Evolutionary conservation across 805 yeast species (phyloP), one percentile per base, ranked within the genome.

Genomic region (Ogataea pignaliae): DNA sequence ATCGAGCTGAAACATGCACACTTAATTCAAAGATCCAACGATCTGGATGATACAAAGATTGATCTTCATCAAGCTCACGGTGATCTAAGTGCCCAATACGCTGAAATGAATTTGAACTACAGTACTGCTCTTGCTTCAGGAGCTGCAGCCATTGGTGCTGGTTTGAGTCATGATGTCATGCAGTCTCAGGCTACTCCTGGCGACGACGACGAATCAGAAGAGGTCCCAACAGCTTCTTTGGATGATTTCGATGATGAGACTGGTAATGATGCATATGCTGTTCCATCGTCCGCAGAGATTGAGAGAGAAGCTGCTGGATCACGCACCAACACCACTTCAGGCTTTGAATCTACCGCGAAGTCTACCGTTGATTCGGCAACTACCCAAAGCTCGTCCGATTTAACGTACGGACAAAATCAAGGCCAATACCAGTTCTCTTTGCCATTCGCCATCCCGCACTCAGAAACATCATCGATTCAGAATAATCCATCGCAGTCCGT

Each of bases 401-500:
- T 68, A 61, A 71, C 70, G 43, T 51, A 45, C 37, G 58, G 49
- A n/a, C 42, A 46, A 13, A 17, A 43, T 13, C 53, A 49, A 39
- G 44, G 56, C 10, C 59, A 50, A 38, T 60, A 53, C 40, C 60
- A 50, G 37, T 60, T 60, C 42, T 48, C 56, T 3, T 53, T 59
- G 46, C 79, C 73, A 45, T 65, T 77, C 59, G 67, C 65, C 32
- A 71, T 93, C 55, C 86, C 95, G 2, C 85, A 83, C 46, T 86
- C 96, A 0, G 78, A 85, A 34, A 86, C 97, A 0, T 88, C 97
- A 0, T 86, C 96, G 36, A 95, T 89, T 30, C 91, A 85, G 55
- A 90, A 90, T 66, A 89, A 91, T 61, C 88, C 97, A 2, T 90
- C 97, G 0, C 78, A 81, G 64, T 86, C 96, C 17, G 95, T 88